Percentiles rank a stretch among this genome's conserved stretches.
Conservation (phyloP, 2,329 filamentous ascomycete species). For the Elsinoe perseae region DNA sequence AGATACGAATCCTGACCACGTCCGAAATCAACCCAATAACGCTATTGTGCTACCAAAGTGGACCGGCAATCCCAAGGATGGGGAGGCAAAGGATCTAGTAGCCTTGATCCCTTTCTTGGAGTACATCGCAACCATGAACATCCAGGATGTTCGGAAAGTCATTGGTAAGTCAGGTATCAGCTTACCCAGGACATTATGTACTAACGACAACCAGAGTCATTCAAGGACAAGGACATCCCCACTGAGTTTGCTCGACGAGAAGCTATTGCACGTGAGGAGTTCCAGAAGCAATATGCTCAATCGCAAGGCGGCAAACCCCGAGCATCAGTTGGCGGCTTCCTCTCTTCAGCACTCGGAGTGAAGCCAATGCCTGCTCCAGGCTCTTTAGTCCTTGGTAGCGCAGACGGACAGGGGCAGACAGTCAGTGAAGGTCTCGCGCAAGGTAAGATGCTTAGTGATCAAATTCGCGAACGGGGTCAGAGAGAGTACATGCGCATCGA, state of each 20-base stretch:
- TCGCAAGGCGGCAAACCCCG: constrained; percentile 57
- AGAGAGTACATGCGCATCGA: constrained; percentile 84
- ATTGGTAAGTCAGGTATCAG: constrained; percentile 13
- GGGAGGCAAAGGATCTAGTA: constrained; percentile 62
- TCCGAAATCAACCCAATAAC: constrained; percentile 90
- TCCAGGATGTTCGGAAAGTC: constrained; percentile 63
- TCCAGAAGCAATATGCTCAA: constrained; percentile 66
- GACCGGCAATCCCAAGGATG: constrained; percentile 72
- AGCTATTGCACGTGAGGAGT: constrained; percentile 74
- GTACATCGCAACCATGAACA: constrained; percentile 91
- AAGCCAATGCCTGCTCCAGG: constrained; percentile 57
- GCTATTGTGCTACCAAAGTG: constrained; percentile 86
- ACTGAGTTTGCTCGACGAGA: constrained; percentile 84
- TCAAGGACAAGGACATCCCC: constrained; percentile 77
- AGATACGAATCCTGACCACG: constrained; percentile 75
- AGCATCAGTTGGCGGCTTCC: constrained; percentile 52
- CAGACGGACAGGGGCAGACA: constrained; percentile 45
- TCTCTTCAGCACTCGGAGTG: constrained; percentile 61
- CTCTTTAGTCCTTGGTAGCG: constrained; percentile 47
- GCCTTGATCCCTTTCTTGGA: constrained; percentile 92
- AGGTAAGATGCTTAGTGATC: constrained; percentile 95
- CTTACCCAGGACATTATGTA: constrained; percentile 37
- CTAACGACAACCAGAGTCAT: constrained; percentile 23
- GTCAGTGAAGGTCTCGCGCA: constrained; percentile 72
- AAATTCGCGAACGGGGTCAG: constrained; percentile 84